phyloP scores from a whole-genome alignment of 352 stramenopile genomes.

The Phytopythium vexans region DNA sequence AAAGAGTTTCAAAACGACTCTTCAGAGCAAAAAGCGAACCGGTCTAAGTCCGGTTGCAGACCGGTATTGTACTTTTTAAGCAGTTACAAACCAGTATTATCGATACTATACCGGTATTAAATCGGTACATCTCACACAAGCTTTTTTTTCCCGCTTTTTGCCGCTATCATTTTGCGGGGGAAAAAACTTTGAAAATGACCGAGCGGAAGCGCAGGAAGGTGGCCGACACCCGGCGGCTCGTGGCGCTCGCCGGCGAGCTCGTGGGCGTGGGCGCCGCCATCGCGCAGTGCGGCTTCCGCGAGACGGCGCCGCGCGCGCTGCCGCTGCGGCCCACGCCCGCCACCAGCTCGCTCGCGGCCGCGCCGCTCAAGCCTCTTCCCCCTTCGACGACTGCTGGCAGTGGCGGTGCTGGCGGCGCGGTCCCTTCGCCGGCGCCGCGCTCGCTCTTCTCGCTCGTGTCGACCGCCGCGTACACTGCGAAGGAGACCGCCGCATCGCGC shows the following conservation, averaged over 20 bases:
- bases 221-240: constrained; percentile 14
- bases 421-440: neutral
- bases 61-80: too few relatives aligned
- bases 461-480: constrained; percentile 18
- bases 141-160: too few relatives aligned
- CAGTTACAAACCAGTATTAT: too few relatives aligned
- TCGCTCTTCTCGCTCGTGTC: constrained; percentile 44
- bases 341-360: constrained; percentile 2
- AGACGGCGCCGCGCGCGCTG: constrained; percentile 5
- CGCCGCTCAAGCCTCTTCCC: constrained; percentile 5
- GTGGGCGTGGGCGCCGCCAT: constrained; percentile 20
- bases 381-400: neutral
- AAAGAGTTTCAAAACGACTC: too few relatives aligned
- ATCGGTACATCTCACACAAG: too few relatives aligned
- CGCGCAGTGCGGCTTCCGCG: constrained; percentile 19
- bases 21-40: too few relatives aligned
- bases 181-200: too few relatives aligned
- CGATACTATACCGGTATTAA: too few relatives aligned
- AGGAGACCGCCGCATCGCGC: constrained; percentile 8
- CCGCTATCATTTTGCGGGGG: too few relatives aligned
- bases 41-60: too few relatives aligned
- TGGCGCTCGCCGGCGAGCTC: constrained; percentile 31
- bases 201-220: neutral
- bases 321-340: constrained; percentile 13
- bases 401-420: neutral